Evolutionary conservation across 768 basidiomycete genomes (phyloP), one percentile per base, ranked within the genome.

Genomic region (Pisolithus sp.): DNA sequence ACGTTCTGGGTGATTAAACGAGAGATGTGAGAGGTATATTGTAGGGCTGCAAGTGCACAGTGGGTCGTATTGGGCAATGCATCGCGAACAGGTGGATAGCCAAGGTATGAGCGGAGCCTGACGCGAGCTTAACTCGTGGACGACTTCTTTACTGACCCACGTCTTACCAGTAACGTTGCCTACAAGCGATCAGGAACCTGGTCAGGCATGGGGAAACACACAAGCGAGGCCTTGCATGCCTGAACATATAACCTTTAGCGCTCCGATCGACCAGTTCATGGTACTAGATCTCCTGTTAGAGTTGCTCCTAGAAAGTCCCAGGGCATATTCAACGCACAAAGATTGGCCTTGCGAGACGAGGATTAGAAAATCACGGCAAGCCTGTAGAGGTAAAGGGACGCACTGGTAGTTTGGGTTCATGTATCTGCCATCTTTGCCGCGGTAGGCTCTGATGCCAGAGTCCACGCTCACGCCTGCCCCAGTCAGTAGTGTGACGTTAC

Each of bases 401-500:
- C 60, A 89, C 88, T 83, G 85, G 74, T 89, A 91, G 66, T 91
- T 86, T n/a, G 87, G 89, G 61, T 92, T 89, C 81, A 89, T 81
- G 68, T 92, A 92, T 56, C 85, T 73, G 15, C 93, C 93, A 62
- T 94, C 89, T 54, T 63, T 65, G 1, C 93, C 93, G 52, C 93
- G 74, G 68, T 97, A 96, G n/a, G 93, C 93, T 57, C 91, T 76
- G 54, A 98, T 95, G 42, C 95, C 95, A 24, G 88, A 91, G 67
- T 97, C 95, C 26, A 97, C 93, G 65, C 88, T 90, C 57, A 96
- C 89, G 7, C 95, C 95, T 0, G 95, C 95, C 2, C 93, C 93
- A 0, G 92, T 93, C 50, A 97, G 65, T 15, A 93, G 71, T 0
- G 85, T 71, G 45, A 81, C 81, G 66, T 81, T 85, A n/a, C 91